Evolutionary conservation across 257 asterid genomes (phyloP).

Genomic region (Plectranthus barbatus): DNA sequence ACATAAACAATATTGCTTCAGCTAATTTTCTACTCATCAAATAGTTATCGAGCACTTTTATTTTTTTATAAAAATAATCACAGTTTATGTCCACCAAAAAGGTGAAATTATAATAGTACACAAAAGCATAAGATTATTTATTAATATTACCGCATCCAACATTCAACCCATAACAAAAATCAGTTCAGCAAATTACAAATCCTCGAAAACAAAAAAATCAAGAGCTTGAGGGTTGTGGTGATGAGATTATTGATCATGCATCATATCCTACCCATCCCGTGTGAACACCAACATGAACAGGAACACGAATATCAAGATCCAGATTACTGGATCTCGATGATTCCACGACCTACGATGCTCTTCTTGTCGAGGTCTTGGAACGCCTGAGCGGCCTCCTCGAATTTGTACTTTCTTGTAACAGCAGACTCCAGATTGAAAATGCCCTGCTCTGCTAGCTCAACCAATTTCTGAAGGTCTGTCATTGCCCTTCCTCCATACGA

Average conservation of each 20-base stretch:
- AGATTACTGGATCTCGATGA: constrained; percentile 68
- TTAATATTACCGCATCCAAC: background rate
- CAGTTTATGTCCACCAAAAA: too few relatives aligned
- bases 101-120: too few relatives aligned
- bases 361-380: constrained; percentile 69
- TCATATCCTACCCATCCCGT: background rate
- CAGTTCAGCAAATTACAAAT: background rate
- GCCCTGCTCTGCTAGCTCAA: constrained; percentile 81
- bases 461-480: constrained; percentile 83
- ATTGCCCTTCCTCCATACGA: constrained; percentile 93
- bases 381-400: constrained; percentile 65
- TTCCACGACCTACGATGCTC: constrained; percentile 69
- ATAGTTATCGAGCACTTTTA: too few relatives aligned
- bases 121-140: too few relatives aligned
- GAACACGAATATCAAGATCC: too few relatives aligned
- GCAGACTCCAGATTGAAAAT: constrained; percentile 72
- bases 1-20: too few relatives aligned
- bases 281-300: background rate
- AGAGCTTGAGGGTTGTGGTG: background rate
- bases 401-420: constrained; percentile 70
- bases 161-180: background rate
- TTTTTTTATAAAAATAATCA: too few relatives aligned
- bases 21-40: too few relatives aligned
- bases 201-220: background rate
- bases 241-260: too few relatives aligned